Evolutionary conservation across 495 filamentous ascomycete genomes (phyloP), one percentile per base, ranked within the genome.

Genomic region (Venustampulla echinocandica): DNA sequence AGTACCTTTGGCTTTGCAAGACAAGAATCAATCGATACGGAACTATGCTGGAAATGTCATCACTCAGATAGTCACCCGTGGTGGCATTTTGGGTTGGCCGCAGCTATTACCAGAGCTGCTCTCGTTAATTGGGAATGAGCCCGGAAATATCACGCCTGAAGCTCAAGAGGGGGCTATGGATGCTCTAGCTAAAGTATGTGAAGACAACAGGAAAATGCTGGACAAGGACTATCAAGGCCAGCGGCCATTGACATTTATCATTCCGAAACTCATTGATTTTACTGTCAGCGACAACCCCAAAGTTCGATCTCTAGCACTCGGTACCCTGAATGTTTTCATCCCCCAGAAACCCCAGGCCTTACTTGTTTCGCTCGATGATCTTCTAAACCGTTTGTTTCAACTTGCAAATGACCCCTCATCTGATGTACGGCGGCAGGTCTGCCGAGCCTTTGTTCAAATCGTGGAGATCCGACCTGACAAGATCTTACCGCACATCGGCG

Each of bases 161-260:
- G 78, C 82, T 9, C 90, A 95, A 57, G 93, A 99, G 61, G 90
- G 89, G 49, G 88, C 88, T 39, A 95, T 96, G 85, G 79, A 82
- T 19, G 88, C 92, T 10, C 70, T 99, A 60, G 69, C 81, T 53
- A 97, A 96, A 69, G 86, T 97, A 53, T 99, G 93, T 65, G 89
- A 97, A 63, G 92, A 99, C 64, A 95, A 90, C 65, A 84, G 81
- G 61, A 84, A 84, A 56, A 71, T 85, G 47, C 68, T 99, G 46
- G 88, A 95, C 64, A 75, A 80, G 53, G 87, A 94, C 33, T 85
- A 93, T 57, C 72, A 85, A 47, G 87, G 88, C 42, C 80, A 94
- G 61, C 76, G 86, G 21, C 92, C 92, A 3, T 74, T 97, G 27
- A 80, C 84, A 56, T 80, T 92, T 50, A 81, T 99, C 25, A 82